A percentile compares a stretch with the other conserved stretches of the same genome.
These are phyloP conservation scores for Nitzschia inconspicua DNA, from an alignment of 108 stramenopile genomes.

Conservation along the genomic window DNA sequence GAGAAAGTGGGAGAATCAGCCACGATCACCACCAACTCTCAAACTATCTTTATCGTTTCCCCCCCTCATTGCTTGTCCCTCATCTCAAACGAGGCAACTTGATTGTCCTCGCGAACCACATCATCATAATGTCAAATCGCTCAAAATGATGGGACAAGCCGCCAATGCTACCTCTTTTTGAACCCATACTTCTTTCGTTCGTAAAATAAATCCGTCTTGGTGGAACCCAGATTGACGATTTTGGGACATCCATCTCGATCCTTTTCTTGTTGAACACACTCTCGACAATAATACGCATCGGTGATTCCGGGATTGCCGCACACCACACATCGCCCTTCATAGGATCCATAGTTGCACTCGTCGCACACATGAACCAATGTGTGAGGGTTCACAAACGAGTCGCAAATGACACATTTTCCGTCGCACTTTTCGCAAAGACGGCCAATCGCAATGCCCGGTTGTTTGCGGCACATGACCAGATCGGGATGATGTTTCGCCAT, in stretches of 20 bases:
- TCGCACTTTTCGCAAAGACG: slow-evolving; percentile 98
- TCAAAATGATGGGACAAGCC: not conserved
- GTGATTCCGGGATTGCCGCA: slow-evolving; percentile 95
- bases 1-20: too few species aligned
- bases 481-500: slow-evolving; percentile 99
- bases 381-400: slow-evolving; percentile 94
- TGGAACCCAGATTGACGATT: slow-evolving; percentile 96
- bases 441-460: slow-evolving; percentile 95
- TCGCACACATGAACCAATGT: slow-evolving; percentile 94
- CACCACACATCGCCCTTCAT: slow-evolving; percentile 94
- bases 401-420: slow-evolving; percentile 97
- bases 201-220: slow-evolving; percentile 97
- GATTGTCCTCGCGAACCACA: not conserved
- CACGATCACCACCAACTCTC: too few species aligned
- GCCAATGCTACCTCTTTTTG: slow-evolving; percentile 66
- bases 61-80: not conserved
- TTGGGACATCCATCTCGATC: slow-evolving; percentile 99
- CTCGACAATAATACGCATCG: slow-evolving; percentile 98
- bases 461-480: slow-evolving; percentile 99
- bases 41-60: not conserved
- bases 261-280: slow-evolving; percentile 94
- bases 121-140: not conserved
- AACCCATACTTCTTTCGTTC: slow-evolving; percentile 97
- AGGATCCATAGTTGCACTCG: slow-evolving; percentile 98
- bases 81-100: not conserved